Conservation (phyloP, 495 filamentous ascomycete genomes). For the Beverwykella pulmonaria region DNA sequence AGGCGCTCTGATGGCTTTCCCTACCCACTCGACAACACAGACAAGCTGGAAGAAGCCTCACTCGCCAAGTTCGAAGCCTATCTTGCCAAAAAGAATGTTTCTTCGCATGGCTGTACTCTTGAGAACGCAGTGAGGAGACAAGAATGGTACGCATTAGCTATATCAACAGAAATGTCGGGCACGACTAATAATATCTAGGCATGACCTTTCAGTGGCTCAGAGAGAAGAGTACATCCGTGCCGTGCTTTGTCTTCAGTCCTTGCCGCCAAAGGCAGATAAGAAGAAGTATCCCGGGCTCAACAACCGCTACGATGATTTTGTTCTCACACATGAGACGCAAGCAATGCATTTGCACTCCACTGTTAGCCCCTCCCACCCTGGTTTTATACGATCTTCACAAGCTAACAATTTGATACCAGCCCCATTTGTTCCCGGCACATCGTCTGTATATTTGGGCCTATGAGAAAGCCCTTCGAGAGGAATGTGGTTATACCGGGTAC, state of each 20-base stretch:
- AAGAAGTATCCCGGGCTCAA: conserved; percentile 18
- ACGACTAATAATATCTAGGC: conserved; percentile 10
- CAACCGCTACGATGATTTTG: conserved; percentile 35
- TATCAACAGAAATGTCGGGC: not conserved
- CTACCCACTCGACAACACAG: conserved; percentile 28
- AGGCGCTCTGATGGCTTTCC: conserved; percentile 20
- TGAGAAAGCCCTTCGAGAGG: conserved; percentile 41
- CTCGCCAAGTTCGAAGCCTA: conserved; percentile 32
- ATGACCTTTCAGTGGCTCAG: conserved; percentile 27
- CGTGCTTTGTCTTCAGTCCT: conserved; percentile 32
- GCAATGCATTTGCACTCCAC: conserved; percentile 28
- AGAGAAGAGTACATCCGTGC: conserved; percentile 35
- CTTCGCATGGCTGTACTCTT: conserved; percentile 48
- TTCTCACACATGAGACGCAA: conserved; percentile 29
- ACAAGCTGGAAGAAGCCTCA: conserved; percentile 26
- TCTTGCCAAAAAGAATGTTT: conserved; percentile 23
- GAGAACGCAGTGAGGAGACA: conserved; percentile 53
- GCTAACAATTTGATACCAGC: too few species aligned
- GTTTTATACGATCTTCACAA: too few species aligned
- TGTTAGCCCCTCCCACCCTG: not conserved
- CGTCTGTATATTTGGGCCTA: conserved; percentile 34
- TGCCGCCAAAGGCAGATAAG: conserved; percentile 26
- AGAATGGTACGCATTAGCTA: conserved; percentile 54
- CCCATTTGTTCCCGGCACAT: conserved; percentile 31
- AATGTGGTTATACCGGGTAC: conserved; percentile 42